These are phyloP conservation scores for Venturia nashicola DNA, from an alignment of 2,329 filamentous ascomycete species.

Conservation along the genomic window DNA sequence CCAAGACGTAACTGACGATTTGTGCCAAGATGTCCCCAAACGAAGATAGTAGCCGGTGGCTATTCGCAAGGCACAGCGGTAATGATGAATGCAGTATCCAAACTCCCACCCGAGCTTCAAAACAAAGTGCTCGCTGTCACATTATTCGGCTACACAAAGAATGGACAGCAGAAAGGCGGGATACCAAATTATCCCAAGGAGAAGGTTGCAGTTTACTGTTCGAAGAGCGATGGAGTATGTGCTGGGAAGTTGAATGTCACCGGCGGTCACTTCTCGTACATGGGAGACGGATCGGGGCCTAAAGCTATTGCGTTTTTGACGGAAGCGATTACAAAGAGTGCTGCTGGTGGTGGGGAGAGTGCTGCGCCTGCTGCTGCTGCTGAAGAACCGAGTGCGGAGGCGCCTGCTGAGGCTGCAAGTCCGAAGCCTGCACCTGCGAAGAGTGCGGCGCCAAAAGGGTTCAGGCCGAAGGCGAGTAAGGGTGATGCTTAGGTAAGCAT, in stretches of 20 bases:
- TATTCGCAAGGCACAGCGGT: constrained; percentile 33
- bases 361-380: background rate
- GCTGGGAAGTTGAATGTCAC: constrained; percentile 15
- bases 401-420: too few relatives aligned
- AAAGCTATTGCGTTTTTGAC: constrained; percentile 4
- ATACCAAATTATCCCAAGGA: constrained; percentile 21
- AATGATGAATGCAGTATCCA: constrained; percentile 27
- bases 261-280: constrained; percentile 16
- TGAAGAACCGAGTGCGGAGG: constrained; percentile 4
- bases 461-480: too few relatives aligned
- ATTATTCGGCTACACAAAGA: constrained; percentile 32
- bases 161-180: constrained; percentile 19
- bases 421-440: too few relatives aligned
- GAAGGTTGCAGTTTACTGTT: constrained; percentile 17
- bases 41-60: constrained; percentile 11
- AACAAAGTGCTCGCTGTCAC: constrained; percentile 27
- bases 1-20: background rate
- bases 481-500: too few relatives aligned
- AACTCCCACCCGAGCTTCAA: constrained; percentile 19
- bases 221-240: constrained; percentile 17
- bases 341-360: background rate
- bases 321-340: background rate
- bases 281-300: background rate
- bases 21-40: background rate
- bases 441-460: too few relatives aligned